A percentile compares a stretch with the other conserved stretches of the same genome.
phyloP scores from a whole-genome alignment of 805 yeast genomes.

The Yarrowia divulgata region DNA sequence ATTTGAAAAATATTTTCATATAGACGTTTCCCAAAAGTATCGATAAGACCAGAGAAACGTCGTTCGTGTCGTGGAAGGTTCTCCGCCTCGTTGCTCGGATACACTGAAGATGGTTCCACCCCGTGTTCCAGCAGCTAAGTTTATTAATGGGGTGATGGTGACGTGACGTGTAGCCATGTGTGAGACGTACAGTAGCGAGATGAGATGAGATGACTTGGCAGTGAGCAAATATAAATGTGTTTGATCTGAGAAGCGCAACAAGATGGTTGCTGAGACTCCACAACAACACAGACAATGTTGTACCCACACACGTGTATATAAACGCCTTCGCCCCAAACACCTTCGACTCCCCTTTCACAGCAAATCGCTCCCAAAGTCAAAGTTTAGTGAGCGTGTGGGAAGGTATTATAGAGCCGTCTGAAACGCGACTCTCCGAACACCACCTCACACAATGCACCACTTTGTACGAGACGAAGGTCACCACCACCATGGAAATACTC shows the following conservation, averaged over 20 bases:
- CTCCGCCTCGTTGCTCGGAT: neutral
- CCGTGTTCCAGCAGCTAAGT: conserved; percentile 8
- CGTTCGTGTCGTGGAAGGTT: neutral
- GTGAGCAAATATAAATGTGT: conserved; percentile 8
- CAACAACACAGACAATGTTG: neutral
- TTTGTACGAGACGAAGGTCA: conserved; percentile 39
- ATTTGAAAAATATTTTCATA: neutral
- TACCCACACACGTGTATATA: neutral
- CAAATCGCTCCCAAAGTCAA: conserved; percentile 21
- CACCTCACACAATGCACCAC: conserved; percentile 32
- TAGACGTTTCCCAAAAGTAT: no score
- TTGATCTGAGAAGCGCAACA: no score
- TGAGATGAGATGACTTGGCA: conserved; percentile 9
- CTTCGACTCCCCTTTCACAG: neutral
- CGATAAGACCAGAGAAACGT: no score
- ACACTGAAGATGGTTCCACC: conserved; percentile 19
- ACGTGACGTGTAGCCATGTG: conserved; percentile 21
- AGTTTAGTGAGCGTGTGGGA: neutral
- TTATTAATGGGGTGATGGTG: conserved; percentile 13
- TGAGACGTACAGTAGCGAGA: conserved; percentile 17
- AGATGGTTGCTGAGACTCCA: no score
- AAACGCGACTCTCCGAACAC: conserved; percentile 8
- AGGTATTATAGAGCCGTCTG: no score
- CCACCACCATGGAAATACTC: conserved; percentile 27
- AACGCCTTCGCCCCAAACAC: no score